Evolutionary conservation across 2,329 filamentous ascomycete species (phyloP), one percentile per base, ranked within the genome.

Genomic region (Aspergillus vadensis): DNA sequence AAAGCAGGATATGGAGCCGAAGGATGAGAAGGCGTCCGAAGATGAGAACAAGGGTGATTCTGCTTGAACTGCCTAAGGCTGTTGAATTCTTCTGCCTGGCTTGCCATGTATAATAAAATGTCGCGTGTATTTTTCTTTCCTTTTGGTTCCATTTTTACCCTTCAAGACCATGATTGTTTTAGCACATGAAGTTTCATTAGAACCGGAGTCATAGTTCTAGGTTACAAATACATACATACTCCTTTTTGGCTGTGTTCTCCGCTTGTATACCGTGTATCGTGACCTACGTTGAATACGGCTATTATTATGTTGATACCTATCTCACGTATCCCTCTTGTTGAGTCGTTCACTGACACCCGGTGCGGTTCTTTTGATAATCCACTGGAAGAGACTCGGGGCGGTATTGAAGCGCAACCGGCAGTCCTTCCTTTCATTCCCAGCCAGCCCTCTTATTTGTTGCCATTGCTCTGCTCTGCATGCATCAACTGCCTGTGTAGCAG

Each of bases 1-100:
- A 74, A 87, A 88, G 77, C 86, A 82, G 52, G 89, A 94, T 79
- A 77, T 99, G 75, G 92, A 97, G 72, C 90, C 93, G 68, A 88
- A 91, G 66, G 73, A 75, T 70, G 78, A 76, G 63, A 72, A 67
- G 17, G 30, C 30, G 2, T 67, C 70, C 23, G 69, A 66, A 57
- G 68, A 62, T 55, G 68, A 69, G 23, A 71, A 73, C 54, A 75
- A 77, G 69, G 70, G 61, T 55, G 74, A 77, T 53, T 71, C 69
- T 21, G 53, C 53, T 54, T 73, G 67, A 59, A 70, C 65, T 59
- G 55, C 36, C 15, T 32, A 60, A 56, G 23, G n/a, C 38, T 52
- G 32, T 21, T 50, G 27, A 30, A 30, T 12, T 30, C 23, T 52
- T 43, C 47, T n/a, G 50, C 52, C 58, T 57, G 58, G 48, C 60